phyloP scores from a whole-genome alignment of 2,329 filamentous ascomycete species.

The Escovopsis sp. region DNA sequence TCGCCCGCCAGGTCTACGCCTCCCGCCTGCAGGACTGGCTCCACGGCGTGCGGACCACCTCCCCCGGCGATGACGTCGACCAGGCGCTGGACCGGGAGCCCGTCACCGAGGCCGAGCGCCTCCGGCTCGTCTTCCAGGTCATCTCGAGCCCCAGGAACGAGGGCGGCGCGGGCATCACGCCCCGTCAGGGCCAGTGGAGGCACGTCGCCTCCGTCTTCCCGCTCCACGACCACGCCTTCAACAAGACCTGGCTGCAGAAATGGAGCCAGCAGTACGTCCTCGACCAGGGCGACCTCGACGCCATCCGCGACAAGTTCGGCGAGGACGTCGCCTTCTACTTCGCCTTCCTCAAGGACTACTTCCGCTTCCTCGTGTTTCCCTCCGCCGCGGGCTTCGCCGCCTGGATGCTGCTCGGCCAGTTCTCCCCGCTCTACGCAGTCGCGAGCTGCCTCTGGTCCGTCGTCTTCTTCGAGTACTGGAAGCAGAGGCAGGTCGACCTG shows the following conservation, averaged over 20 bases:
- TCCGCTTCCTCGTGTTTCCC: constrained; percentile 69
- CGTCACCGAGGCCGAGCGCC: constrained; percentile 72
- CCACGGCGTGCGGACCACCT: constrained; percentile 64
- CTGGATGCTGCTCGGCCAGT: constrained; percentile 73
- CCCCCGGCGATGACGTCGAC: constrained; percentile 58
- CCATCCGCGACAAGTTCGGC: constrained; percentile 62
- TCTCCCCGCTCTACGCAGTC: constrained; percentile 66
- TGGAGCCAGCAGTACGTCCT: constrained; percentile 60
- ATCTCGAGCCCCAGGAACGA: constrained; percentile 59
- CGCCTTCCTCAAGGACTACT: constrained; percentile 84
- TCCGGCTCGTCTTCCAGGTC: constrained; percentile 76
- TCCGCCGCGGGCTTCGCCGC: constrained; percentile 60
- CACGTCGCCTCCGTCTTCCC: constrained; percentile 62
- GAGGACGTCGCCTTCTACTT: constrained; percentile 90
- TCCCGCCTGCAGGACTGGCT: constrained; percentile 89
- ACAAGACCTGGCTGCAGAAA: constrained; percentile 58
- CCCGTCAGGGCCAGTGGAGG: constrained; percentile 54
- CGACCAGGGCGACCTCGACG: constrained; percentile 49
- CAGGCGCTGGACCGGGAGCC: constrained; percentile 57
- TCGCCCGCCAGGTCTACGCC: constrained; percentile 70
- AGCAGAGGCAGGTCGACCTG: constrained; percentile 77
- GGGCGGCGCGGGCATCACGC: constrained; percentile 65
- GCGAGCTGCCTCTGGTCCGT: constrained; percentile 75
- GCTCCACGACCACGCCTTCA: constrained; percentile 62
- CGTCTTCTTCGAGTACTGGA: constrained; percentile 91